These are phyloP conservation scores for Pilasporangium apinafurcum DNA, from an alignment of 352 stramenopile species.

Conservation along the genomic window DNA sequence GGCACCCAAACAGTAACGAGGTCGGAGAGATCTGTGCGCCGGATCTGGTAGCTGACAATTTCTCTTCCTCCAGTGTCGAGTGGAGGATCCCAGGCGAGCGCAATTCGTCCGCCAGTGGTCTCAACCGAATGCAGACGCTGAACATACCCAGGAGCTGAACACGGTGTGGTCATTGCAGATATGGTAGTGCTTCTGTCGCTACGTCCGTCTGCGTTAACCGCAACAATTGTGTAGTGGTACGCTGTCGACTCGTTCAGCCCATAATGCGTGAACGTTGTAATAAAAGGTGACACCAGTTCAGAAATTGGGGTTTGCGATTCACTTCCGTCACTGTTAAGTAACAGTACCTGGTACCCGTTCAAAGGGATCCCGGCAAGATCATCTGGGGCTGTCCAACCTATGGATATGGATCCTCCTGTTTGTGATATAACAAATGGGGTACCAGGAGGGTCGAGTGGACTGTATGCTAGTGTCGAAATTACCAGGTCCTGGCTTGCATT, in stretches of 20 bases:
- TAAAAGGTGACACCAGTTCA: slow-evolving; percentile 1
- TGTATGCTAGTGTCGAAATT: slow-evolving; percentile 26
- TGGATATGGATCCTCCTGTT: slow-evolving; percentile 35
- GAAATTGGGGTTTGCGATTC: neutral
- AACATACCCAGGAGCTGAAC: slow-evolving; percentile 16
- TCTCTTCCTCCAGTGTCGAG: slow-evolving; percentile 30
- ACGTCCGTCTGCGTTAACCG: slow-evolving; percentile 37
- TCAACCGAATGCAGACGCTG: slow-evolving; percentile 5
- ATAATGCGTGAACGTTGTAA: slow-evolving; percentile 29
- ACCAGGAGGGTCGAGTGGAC: slow-evolving; percentile 17
- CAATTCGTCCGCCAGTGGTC: slow-evolving; percentile 19
- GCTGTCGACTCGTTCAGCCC: slow-evolving; percentile 25
- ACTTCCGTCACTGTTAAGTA: slow-evolving; percentile 2
- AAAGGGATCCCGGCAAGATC: slow-evolving; percentile 44
- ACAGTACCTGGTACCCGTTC: slow-evolving; percentile 26
- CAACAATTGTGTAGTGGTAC: slow-evolving; percentile 41
- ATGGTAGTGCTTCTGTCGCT: slow-evolving; percentile 18
- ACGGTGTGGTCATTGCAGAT: slow-evolving; percentile 7
- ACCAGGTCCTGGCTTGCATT: slow-evolving; percentile 14
- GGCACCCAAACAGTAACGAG: slow-evolving; percentile 5
- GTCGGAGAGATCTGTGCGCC: slow-evolving; percentile 7
- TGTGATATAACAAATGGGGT: slow-evolving; percentile 6
- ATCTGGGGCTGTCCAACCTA: slow-evolving; percentile 35
- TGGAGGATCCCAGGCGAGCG: slow-evolving; percentile 30
- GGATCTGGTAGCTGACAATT: slow-evolving; percentile 40